These are phyloP conservation scores for Eutrema heterophyllum DNA, from an alignment of 345 rosid genomes.

Conservation along the genomic window DNA sequence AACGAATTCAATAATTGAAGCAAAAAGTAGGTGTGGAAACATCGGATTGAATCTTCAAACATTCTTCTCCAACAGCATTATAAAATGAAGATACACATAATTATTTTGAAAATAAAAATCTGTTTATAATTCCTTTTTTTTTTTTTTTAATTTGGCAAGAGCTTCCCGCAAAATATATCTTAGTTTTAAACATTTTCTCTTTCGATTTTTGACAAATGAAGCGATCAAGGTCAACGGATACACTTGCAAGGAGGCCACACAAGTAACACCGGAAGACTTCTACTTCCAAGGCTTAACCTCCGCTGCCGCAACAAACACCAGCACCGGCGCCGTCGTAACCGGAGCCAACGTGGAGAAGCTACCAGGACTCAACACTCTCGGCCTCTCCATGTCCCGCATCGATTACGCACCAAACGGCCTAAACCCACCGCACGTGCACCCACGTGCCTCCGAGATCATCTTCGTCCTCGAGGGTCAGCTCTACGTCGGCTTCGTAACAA, in stretches of 20 bases:
- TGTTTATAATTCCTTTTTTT: not conserved
- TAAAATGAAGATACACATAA: not conserved
- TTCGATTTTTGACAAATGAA: not conserved
- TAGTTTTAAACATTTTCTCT: not conserved
- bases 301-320: not conserved
- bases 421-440: conserved; percentile 43
- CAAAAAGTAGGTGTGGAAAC: not conserved
- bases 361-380: conserved; percentile 37
- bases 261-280: conserved; percentile 29
- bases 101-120: not conserved
- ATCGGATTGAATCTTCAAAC: conserved; percentile 4
- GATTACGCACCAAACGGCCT: conserved; percentile 54
- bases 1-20: not conserved
- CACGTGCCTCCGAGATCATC: conserved; percentile 49
- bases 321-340: conserved; percentile 25
- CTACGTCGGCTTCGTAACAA: conserved; percentile 54
- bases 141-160: not conserved
- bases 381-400: conserved; percentile 36
- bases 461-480: conserved; percentile 53
- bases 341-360: conserved; percentile 33
- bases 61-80: not conserved
- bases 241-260: conserved; percentile 30
- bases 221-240: conserved; percentile 33
- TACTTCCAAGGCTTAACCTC: conserved; percentile 27
- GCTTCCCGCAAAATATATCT: not conserved